A percentile compares a stretch with the other conserved stretches of the same genome.
These are phyloP conservation scores for Phytopythium vexans DNA, from an alignment of 352 stramenopile genomes.

Conservation along the genomic window DNA sequence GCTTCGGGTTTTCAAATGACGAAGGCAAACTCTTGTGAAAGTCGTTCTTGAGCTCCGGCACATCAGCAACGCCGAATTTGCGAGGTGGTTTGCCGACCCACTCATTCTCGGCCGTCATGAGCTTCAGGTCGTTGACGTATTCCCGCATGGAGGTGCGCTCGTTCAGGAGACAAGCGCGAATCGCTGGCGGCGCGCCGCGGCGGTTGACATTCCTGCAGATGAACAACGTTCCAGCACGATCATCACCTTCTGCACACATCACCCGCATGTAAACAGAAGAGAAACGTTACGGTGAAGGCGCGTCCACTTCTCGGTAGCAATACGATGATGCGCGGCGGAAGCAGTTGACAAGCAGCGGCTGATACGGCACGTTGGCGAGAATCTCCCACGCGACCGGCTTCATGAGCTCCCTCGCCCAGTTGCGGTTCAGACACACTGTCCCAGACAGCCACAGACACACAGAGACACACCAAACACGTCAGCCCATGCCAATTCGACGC, in stretches of 20 bases:
- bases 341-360: conserved; percentile 75
- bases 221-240: conserved; percentile 4
- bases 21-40: conserved; percentile 38
- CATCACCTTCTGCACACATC: conserved; percentile 7
- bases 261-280: conserved; percentile 4
- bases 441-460: conserved; percentile 8
- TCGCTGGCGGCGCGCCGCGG: conserved; percentile 76
- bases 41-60: conserved; percentile 58
- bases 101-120: conserved; percentile 68
- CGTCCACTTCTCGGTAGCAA: conserved; percentile 85
- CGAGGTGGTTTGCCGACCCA: conserved; percentile 55
- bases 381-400: conserved; percentile 83
- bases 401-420: conserved; percentile 80
- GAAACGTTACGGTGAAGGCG: conserved; percentile 70
- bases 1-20: conserved; percentile 63
- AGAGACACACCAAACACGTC: conserved; percentile 7
- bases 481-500: neutral
- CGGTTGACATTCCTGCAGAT: conserved; percentile 79
- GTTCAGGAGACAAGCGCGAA: conserved; percentile 77
- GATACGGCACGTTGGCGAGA: conserved; percentile 66
- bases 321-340: conserved; percentile 84
- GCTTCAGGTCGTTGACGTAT: conserved; percentile 80
- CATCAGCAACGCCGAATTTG: conserved; percentile 38
- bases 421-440: conserved; percentile 63
- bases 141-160: conserved; percentile 85